Base-by-base conservation (phyloP, 2,329 filamentous ascomycete genomes). In the Plenodomus tracheiphilus region DNA sequence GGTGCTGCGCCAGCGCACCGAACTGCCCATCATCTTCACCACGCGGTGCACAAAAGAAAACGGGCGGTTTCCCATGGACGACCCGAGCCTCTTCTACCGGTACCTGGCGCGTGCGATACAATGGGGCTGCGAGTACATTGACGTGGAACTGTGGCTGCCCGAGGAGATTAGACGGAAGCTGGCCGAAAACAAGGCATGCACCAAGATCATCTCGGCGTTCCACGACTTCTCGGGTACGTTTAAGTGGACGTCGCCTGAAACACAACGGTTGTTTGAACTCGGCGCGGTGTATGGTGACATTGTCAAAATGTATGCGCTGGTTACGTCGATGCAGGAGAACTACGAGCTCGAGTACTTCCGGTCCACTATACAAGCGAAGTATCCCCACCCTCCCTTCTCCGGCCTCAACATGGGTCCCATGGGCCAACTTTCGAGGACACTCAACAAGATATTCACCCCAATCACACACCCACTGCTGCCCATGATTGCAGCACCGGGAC, bases 301-400 rank as follows among this genome's bases (percentile, higher is more conserved):
- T 48, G 86, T 95, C 65, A 95, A 94, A 76, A 94, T 95, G 88
- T 94, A 94, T 63, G 85, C 87, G 25, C 86, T 92, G 65, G 89
- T 91, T 65, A 87, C 85, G 66, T 86, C 87, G 35, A 85, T 88
- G 67, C 89, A 91, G 65, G 89, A 92, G 61, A 94, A 95, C 71
- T 94, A 95, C 66, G 89, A 95, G 74, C 81, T 95, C 28, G 91
- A 95, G 71, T 92, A 92, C 71, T 95, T 96, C 74, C 85, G 90
- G 22, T 91, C 88, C 10, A 81, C 85, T 56, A 86, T 94, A 67
- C 85, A 85, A 63, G 77, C 81, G 22, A 84, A 87, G 54, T 86
- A 87, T 56, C 81, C 87, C 8, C 80, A 86, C 8, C 89, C 89
- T 9, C 87, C 88, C 1, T 79, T 96, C 28, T 94, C 89, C 2